These are phyloP conservation scores for Xylaria digitata DNA, from an alignment of 2,329 filamentous ascomycete genomes.

Conservation along the genomic window DNA sequence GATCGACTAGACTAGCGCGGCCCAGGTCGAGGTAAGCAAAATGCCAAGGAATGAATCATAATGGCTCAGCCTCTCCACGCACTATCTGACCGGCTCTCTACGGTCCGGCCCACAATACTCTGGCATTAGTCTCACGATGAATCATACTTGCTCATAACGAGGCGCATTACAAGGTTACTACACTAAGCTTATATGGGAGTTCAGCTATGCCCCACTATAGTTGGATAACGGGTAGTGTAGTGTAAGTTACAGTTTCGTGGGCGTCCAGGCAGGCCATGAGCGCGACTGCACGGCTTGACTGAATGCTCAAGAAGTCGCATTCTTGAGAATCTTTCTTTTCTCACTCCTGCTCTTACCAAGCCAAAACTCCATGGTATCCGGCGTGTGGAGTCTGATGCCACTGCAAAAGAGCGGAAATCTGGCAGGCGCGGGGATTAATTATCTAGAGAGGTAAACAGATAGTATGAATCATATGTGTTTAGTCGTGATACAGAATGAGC, in stretches of 20 bases:
- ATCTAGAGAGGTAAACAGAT: not conserved
- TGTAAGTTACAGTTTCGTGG: too few relatives aligned
- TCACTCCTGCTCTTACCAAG: too few relatives aligned
- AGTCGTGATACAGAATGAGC: constrained; percentile 31
- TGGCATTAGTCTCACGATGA: constrained; percentile 23
- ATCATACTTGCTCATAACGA: constrained; percentile 35
- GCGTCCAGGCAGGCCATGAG: too few relatives aligned
- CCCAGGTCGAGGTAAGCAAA: not conserved
- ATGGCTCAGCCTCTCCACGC: constrained; percentile 26
- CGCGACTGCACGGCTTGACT: too few relatives aligned
- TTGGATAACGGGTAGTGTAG: not conserved
- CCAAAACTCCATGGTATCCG: not conserved
- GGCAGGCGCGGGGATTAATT: not conserved
- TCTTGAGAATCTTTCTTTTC: not conserved
- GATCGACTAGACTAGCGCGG: too few relatives aligned
- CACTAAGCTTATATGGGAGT: too few relatives aligned
- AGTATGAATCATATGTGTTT: constrained; percentile 30
- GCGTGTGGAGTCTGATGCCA: not conserved
- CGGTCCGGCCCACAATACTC: not conserved
- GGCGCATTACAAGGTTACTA: too few relatives aligned
- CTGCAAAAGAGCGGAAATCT: not conserved
- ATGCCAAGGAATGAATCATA: constrained; percentile 38
- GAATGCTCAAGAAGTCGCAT: not conserved
- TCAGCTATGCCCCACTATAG: constrained; percentile 13
- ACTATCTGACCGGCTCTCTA: not conserved